These are phyloP conservation scores for Cryptococcus amylolentus DNA, from an alignment of 1,284 basidiomycete genomes.

Conservation along the genomic window DNA sequence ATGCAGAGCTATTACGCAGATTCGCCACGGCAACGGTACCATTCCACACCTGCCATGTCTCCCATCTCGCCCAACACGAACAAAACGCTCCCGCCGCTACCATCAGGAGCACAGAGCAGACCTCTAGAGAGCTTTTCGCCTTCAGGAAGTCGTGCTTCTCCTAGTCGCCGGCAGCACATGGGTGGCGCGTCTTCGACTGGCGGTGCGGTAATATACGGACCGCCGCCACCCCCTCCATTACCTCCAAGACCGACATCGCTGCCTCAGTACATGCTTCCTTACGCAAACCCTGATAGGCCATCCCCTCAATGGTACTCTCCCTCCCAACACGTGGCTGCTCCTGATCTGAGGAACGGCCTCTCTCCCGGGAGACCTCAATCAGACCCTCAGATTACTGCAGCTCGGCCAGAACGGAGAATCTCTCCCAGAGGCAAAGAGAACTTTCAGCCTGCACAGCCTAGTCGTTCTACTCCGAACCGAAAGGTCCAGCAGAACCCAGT, in stretches of 20 bases:
- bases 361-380: slow-evolving; percentile 10
- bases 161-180: background rate
- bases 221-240: background rate
- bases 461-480: background rate
- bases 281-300: background rate
- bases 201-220: background rate
- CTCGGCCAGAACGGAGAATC: background rate
- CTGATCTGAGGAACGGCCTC: background rate
- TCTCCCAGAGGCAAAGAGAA: background rate
- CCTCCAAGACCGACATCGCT: slow-evolving; percentile 3
- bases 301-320: background rate
- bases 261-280: background rate
- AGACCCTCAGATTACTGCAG: slow-evolving; percentile 1
- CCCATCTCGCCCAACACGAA: slow-evolving; percentile 7
- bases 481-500: background rate
- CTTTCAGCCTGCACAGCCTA: background rate
- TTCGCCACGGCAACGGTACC: no score
- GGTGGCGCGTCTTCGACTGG: background rate
- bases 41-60: background rate
- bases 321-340: background rate
- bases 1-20: no score
- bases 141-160: background rate
- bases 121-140: background rate
- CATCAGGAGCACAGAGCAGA: background rate
- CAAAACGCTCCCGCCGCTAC: slow-evolving; percentile 13